A percentile compares a stretch with the other conserved stretches of the same genome.
These are phyloP conservation scores for Pleurotus platypus DNA, from an alignment of 768 basidiomycete species.

Conservation along the genomic window DNA sequence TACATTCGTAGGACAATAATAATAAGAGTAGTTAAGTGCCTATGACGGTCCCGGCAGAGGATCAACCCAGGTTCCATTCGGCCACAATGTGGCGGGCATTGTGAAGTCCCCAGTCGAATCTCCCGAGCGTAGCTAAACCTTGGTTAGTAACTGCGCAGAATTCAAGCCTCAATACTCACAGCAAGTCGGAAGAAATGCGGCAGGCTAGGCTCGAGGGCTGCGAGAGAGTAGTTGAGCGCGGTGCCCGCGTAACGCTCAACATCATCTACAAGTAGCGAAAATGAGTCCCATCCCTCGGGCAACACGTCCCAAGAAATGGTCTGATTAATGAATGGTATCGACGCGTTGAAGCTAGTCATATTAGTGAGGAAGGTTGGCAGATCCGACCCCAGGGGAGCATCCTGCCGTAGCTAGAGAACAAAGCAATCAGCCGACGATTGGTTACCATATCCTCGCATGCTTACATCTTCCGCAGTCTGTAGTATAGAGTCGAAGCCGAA, in stretches of 20 bases:
- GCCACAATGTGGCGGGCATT: constrained; percentile 69
- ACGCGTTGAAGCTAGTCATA: constrained; percentile 59
- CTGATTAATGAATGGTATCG: constrained; percentile 51
- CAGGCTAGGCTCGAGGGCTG: constrained; percentile 51
- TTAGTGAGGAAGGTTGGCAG: constrained; percentile 74
- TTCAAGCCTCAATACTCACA: constrained; percentile 39
- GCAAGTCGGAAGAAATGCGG: constrained; percentile 81
- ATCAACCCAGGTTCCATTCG: constrained; percentile 81
- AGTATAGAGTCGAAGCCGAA: constrained; percentile 81
- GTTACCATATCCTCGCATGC: constrained; percentile 15
- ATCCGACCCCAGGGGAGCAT: constrained; percentile 65
- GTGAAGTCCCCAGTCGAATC: constrained; percentile 65
- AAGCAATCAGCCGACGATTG: constrained; percentile 7
- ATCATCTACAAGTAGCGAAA: constrained; percentile 79
- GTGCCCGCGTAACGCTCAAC: constrained; percentile 75
- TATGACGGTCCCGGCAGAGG: constrained; percentile 65
- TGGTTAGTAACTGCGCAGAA: constrained; percentile 40
- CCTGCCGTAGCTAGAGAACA: constrained; percentile 56
- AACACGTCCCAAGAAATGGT: constrained; percentile 54
- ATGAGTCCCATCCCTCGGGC: constrained; percentile 67
- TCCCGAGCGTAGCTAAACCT: constrained; percentile 23
- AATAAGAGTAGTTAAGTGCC: background rate
- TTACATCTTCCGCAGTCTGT: constrained; percentile 68
- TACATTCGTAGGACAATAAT: background rate
- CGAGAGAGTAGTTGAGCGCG: constrained; percentile 69